Percentiles rank a stretch among this genome's conserved stretches.
Evolutionary conservation across 208 protist species (phyloP).

Genomic region (Acanthamoeba healyi): DNA sequence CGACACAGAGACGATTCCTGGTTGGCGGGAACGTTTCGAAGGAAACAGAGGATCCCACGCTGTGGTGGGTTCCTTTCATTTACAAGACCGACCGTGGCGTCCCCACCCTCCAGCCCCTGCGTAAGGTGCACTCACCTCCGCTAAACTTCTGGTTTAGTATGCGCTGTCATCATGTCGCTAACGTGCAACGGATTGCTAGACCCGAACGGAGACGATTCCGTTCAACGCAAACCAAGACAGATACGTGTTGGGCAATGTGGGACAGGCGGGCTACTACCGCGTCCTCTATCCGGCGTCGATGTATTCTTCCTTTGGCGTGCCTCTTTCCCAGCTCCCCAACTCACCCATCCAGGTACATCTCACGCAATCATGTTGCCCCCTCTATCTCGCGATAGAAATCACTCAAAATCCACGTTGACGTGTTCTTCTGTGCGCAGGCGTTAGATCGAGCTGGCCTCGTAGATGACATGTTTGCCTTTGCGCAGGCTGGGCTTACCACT

Average conservation of each 20-base stretch:
- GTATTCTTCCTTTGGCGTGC: not conserved
- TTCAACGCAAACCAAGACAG: not conserved
- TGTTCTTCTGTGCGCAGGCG: not conserved
- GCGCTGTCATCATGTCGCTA: no score
- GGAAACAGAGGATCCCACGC: not conserved
- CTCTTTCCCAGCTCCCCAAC: not conserved
- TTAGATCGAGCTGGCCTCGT: not conserved
- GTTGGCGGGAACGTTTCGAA: not conserved
- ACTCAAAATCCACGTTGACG: no score
- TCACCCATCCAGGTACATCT: constrained; percentile 12
- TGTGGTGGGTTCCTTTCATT: not conserved
- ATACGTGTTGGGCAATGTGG: constrained; percentile 19
- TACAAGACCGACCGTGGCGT: not conserved
- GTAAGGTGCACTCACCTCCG: not conserved
- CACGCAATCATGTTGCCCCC: no score
- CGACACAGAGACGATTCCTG: not conserved
- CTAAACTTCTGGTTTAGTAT: no score
- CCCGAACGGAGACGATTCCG: not conserved
- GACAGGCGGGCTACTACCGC: constrained; percentile 36
- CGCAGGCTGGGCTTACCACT: not conserved
- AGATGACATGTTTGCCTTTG: constrained; percentile 25
- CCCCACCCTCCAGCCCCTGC: not conserved
- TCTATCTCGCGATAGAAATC: no score
- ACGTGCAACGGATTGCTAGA: not conserved
- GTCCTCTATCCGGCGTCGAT: not conserved